phyloP scores from a whole-genome alignment of 2,329 filamentous ascomycete species.

The Fusarium sp. region DNA sequence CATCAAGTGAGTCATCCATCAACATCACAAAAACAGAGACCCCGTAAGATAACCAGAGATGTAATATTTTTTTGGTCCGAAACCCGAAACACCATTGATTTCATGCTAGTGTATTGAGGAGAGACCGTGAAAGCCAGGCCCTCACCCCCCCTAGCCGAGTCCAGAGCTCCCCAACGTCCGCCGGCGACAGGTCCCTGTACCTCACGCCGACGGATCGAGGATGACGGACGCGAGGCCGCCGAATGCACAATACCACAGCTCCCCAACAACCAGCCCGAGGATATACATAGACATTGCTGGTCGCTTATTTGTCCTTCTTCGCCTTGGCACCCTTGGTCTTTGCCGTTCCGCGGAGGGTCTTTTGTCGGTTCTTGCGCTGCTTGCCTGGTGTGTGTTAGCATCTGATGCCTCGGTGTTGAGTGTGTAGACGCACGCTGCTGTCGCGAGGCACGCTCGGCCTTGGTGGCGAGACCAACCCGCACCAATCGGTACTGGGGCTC shows the following conservation, averaged over 20 bases:
- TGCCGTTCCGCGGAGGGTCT: conserved; percentile 97
- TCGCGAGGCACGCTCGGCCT: conserved; percentile 97
- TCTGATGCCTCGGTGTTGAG: not conserved
- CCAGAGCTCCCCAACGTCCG: conserved; percentile 38
- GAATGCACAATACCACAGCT: conserved; percentile 47
- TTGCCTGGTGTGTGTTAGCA: conserved; percentile 76
- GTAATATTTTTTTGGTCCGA: conserved; percentile 51
- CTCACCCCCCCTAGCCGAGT: conserved; percentile 46
- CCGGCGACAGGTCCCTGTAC: conserved; percentile 45
- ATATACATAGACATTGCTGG: conserved; percentile 49
- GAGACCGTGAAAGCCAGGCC: conserved; percentile 45
- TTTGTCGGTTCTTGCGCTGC: conserved; percentile 99
- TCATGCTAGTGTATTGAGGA: conserved; percentile 56
- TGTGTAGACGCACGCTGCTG: conserved; percentile 89
- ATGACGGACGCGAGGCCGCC: conserved; percentile 44
- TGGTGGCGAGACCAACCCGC: conserved; percentile 89
- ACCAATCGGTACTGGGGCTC: conserved; percentile 98
- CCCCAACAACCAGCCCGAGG: conserved; percentile 46
- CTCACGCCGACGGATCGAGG: conserved; percentile 37
- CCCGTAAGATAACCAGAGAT: conserved; percentile 27
- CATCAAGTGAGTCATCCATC: conserved; percentile 16
- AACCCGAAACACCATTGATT: conserved; percentile 58
- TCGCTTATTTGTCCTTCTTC: conserved; percentile 91
- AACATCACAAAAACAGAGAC: not conserved
- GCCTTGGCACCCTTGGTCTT: conserved; percentile 97